Evolutionary conservation across 441 rosid genomes (phyloP).

Genomic region (Manihot esculenta): DNA sequence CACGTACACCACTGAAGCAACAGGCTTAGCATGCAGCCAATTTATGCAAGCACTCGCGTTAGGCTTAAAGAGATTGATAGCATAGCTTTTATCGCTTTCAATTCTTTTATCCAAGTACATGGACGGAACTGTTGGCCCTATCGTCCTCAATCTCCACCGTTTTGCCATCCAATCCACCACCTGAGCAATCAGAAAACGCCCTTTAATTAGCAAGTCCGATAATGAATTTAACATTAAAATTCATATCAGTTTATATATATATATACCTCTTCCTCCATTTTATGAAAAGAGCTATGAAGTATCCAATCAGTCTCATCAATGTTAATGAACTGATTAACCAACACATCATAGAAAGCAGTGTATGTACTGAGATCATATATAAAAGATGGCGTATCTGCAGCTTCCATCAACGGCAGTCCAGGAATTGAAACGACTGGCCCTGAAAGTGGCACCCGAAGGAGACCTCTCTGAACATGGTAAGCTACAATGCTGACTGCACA

Average conservation of each 20-base stretch:
- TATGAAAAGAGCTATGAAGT: constrained; percentile 33
- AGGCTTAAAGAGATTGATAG: constrained; percentile 39
- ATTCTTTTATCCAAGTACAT: constrained; percentile 45
- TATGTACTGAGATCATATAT: constrained; percentile 30
- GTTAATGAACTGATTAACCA: constrained; percentile 49
- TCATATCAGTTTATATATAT: background rate
- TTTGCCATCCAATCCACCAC: constrained; percentile 39
- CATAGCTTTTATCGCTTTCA: constrained; percentile 42
- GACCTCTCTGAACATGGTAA: constrained; percentile 28
- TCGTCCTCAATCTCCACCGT: constrained; percentile 34
- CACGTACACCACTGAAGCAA: constrained; percentile 46
- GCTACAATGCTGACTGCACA: constrained; percentile 32
- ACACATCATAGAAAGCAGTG: constrained; percentile 31
- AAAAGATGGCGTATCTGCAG: constrained; percentile 40
- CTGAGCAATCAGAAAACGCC: constrained; percentile 17
- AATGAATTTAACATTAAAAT: no score
- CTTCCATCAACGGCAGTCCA: constrained; percentile 37
- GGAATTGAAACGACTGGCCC: constrained; percentile 34
- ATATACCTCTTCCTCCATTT: constrained; percentile 42
- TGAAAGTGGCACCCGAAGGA: constrained; percentile 26
- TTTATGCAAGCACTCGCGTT: constrained; percentile 25
- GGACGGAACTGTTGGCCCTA: constrained; percentile 60
- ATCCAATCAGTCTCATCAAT: constrained; percentile 48
- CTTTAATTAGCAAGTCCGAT: no score
- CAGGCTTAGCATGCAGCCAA: constrained; percentile 46